Evolutionary conservation across 2,329 filamentous ascomycete genomes (phyloP).

Genomic region (Aaosphaeria arxii): DNA sequence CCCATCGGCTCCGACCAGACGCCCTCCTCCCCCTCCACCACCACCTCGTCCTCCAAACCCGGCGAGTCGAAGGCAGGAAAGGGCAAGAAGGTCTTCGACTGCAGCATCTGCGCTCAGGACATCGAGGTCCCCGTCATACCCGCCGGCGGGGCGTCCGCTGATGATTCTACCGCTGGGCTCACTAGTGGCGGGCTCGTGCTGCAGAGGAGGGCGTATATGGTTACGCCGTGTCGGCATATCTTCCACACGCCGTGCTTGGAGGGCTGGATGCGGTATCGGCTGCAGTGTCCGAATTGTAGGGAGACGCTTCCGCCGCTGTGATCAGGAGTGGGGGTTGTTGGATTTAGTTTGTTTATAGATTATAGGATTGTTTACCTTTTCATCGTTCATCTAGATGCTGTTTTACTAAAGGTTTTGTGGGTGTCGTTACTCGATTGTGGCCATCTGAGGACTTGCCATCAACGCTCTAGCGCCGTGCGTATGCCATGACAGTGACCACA

Average conservation of each 20-base stretch:
- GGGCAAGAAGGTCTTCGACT: conserved; percentile 71
- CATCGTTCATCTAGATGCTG: no score
- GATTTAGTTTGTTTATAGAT: no score
- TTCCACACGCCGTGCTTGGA: conserved; percentile 92
- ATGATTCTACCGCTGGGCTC: conserved; percentile 38
- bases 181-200: conserved; percentile 59
- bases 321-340: neutral
- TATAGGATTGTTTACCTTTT: no score
- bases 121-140: conserved; percentile 83
- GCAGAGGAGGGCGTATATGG: conserved; percentile 85
- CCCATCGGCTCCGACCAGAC: conserved; percentile 63
- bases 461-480: no score
- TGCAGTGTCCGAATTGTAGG: conserved; percentile 94
- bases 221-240: conserved; percentile 93
- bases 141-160: conserved; percentile 49
- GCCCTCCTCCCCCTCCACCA: conserved; percentile 28
- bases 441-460: no score
- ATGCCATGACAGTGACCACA: no score
- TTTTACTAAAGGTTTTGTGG: no score
- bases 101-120: conserved; percentile 89
- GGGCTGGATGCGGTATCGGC: conserved; percentile 89
- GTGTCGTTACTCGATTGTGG: no score
- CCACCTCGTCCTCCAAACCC: conserved; percentile 19
- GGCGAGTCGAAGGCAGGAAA: conserved; percentile 48
- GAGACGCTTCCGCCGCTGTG: conserved; percentile 84